phyloP scores from a whole-genome alignment of 257 asterid genomes.

The Henckelia pumila region DNA sequence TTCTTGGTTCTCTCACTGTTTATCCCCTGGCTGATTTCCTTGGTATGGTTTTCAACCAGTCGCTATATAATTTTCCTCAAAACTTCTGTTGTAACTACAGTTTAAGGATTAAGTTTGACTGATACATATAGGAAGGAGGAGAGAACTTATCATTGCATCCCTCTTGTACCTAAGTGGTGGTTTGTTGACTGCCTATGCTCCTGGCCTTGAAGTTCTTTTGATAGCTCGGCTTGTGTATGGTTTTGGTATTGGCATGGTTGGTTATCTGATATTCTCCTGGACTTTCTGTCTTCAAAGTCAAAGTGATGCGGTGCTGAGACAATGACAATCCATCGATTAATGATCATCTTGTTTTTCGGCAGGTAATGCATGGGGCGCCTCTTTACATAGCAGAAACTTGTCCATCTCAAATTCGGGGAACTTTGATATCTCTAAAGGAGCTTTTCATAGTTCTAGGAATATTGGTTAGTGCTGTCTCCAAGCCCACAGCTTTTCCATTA shows the following conservation, averaged over 20 bases:
- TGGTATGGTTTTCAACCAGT: slow-evolving; percentile 44
- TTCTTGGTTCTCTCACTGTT: slow-evolving; percentile 77
- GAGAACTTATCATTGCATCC: slow-evolving; percentile 84
- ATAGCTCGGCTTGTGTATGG: slow-evolving; percentile 79
- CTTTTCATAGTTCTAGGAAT: slow-evolving; percentile 93
- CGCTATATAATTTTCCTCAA: slow-evolving; percentile 12
- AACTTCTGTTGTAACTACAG: slow-evolving; percentile 2
- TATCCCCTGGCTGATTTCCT: slow-evolving; percentile 89
- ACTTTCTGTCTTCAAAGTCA: slow-evolving; percentile 13
- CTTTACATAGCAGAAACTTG: slow-evolving; percentile 96
- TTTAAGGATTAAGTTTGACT: slow-evolving; percentile 13
- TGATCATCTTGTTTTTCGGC: slow-evolving; percentile 30
- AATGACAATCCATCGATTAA: slow-evolving; percentile 13
- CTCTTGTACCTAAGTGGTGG: slow-evolving; percentile 65
- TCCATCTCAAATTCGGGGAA: slow-evolving; percentile 96
- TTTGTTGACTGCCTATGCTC: slow-evolving; percentile 76
- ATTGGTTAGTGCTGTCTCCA: slow-evolving; percentile 48
- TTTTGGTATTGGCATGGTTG: slow-evolving; percentile 94
- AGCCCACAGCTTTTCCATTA: background rate
- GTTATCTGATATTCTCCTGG: slow-evolving; percentile 22
- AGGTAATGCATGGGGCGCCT: slow-evolving; percentile 99
- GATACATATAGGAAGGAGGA: slow-evolving; percentile 71
- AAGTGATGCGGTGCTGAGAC: slow-evolving; percentile 5
- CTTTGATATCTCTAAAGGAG: slow-evolving; percentile 92
- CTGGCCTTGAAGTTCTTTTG: slow-evolving; percentile 75